Percentiles rank a stretch among this genome's conserved stretches.
Conservation (phyloP, 2,329 filamentous ascomycete species). For the Cladosporium sp. region DNA sequence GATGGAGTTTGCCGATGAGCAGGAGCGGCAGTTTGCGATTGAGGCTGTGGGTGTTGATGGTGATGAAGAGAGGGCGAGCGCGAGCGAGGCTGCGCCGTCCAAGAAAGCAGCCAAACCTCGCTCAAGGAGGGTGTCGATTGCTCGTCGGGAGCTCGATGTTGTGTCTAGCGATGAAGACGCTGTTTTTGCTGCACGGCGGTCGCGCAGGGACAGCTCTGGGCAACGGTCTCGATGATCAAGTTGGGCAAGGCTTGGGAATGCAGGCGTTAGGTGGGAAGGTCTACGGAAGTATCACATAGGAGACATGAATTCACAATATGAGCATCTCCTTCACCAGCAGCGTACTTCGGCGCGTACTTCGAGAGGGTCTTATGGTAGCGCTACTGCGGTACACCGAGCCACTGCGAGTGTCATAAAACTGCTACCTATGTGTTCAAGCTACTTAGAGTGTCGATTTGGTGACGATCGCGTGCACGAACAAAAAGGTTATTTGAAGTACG, state of each 20-base stretch:
- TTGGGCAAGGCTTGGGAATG: background rate
- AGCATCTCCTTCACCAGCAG: background rate
- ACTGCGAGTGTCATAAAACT: too few species aligned
- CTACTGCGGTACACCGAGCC: too few species aligned
- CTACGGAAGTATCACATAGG: background rate
- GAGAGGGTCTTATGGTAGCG: too few species aligned
- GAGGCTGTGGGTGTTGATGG: conserved; percentile 5
- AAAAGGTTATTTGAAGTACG: too few species aligned
- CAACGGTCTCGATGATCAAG: background rate
- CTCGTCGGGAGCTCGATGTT: conserved; percentile 8
- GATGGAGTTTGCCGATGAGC: conserved; percentile 46
- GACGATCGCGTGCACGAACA: too few species aligned
- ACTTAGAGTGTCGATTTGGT: too few species aligned
- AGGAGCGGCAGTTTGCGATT: conserved; percentile 33
- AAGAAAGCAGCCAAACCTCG: background rate
- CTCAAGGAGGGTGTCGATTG: conserved; percentile 7
- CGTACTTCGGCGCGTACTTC: too few species aligned
- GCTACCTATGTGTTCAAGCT: too few species aligned
- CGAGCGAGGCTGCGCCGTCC: background rate
- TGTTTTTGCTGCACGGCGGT: background rate
- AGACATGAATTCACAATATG: background rate
- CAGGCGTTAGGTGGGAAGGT: background rate
- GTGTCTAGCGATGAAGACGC: background rate
- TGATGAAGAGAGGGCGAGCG: background rate
- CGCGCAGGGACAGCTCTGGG: background rate